Evolutionary conservation across 805 yeast species (phyloP).

Genomic region (Ogataea minuta): DNA sequence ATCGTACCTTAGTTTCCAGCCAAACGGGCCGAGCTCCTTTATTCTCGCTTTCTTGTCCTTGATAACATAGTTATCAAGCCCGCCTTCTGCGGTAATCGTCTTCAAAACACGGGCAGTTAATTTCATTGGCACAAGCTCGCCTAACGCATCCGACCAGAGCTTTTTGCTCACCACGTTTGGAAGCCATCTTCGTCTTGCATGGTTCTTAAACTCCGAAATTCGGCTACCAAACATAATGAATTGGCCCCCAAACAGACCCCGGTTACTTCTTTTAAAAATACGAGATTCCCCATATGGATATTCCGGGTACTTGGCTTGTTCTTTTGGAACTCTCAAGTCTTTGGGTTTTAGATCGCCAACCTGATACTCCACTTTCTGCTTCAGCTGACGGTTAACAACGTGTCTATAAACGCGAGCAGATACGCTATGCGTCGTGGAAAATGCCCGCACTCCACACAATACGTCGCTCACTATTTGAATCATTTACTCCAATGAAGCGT

Average conservation of each 20-base stretch:
- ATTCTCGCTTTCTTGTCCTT: constrained; percentile 88
- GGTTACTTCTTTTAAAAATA: constrained; percentile 77
- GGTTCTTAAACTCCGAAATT: constrained; percentile 72
- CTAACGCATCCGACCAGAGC: constrained; percentile 81
- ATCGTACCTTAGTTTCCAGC: constrained; percentile 85
- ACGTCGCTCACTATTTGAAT: background rate
- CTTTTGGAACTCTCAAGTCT: constrained; percentile 40
- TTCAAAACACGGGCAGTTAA: constrained; percentile 79
- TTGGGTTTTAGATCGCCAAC: constrained; percentile 55
- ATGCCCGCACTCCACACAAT: constrained; percentile 16
- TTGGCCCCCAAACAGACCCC: constrained; percentile 89
- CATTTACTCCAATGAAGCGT: constrained; percentile 1
- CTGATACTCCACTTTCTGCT: constrained; percentile 41
- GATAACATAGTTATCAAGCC: constrained; percentile 81
- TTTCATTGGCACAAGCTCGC: constrained; percentile 52
- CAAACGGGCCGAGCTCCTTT: constrained; percentile 88
- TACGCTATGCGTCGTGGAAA: constrained; percentile 22
- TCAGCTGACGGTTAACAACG: constrained; percentile 48
- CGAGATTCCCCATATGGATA: constrained; percentile 79
- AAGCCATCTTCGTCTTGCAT: constrained; percentile 68
- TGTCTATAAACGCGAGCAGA: constrained; percentile 35
- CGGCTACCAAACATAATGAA: constrained; percentile 74
- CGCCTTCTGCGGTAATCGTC: constrained; percentile 92
- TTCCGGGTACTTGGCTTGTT: constrained; percentile 50
- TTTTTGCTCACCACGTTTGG: constrained; percentile 78